phyloP scores from a whole-genome alignment of 208 protist genomes.

The Trypanosoma congolense region DNA sequence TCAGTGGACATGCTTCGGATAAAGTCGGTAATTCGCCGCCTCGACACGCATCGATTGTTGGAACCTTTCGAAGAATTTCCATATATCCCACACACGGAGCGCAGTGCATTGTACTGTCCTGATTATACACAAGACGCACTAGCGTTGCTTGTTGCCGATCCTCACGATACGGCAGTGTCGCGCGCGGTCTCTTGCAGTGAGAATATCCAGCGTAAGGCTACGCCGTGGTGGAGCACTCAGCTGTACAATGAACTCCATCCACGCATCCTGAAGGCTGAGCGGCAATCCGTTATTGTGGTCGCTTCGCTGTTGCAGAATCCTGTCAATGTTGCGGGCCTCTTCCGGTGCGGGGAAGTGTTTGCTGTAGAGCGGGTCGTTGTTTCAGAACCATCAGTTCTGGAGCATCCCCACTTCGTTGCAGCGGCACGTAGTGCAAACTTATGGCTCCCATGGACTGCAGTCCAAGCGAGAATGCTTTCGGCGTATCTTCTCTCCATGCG shows the following conservation, averaged over 20 bases:
- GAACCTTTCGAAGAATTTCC: constrained; percentile 43
- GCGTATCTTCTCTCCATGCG: constrained; percentile 58
- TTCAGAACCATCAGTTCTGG: constrained; percentile 65
- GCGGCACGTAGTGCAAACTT: constrained; percentile 83
- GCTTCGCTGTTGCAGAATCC: constrained; percentile 83
- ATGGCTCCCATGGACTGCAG: constrained; percentile 84
- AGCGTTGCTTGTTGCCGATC: constrained; percentile 44
- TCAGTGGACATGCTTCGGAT: constrained; percentile 66
- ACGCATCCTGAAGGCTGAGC: constrained; percentile 37
- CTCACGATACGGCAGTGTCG: not conserved
- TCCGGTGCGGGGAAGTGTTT: constrained; percentile 89
- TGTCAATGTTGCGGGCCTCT: constrained; percentile 86
- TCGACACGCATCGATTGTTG: constrained; percentile 19
- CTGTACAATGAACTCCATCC: constrained; percentile 89
- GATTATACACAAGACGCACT: constrained; percentile 76
- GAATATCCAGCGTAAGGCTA: constrained; percentile 85
- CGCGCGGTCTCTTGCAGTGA: constrained; percentile 26
- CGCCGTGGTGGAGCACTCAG: constrained; percentile 83
- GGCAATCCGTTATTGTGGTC: constrained; percentile 79
- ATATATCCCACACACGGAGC: constrained; percentile 63
- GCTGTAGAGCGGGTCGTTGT: constrained; percentile 73
- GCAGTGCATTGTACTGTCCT: constrained; percentile 49
- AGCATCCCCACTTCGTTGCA: constrained; percentile 86
- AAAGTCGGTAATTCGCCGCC: constrained; percentile 16
- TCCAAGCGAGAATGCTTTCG: constrained; percentile 42